Evolutionary conservation across 2,329 filamentous ascomycete genomes (phyloP).

Genomic region (Neoscytalidium dimidiatum): DNA sequence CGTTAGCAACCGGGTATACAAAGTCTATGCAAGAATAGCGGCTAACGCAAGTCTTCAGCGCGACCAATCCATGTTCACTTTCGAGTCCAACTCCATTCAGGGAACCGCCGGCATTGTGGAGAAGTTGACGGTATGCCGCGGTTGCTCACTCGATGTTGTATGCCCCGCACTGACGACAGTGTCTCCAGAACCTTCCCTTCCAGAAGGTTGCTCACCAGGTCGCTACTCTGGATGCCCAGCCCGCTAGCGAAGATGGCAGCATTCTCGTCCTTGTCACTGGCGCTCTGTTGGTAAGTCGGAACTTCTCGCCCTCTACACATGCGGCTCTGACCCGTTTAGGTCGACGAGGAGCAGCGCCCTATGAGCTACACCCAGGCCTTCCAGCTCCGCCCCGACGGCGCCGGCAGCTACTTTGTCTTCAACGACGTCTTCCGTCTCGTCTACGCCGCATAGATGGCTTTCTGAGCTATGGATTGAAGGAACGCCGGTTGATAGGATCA

Average conservation of each 20-base stretch:
- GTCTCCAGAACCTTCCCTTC: slow-evolving; percentile 73
- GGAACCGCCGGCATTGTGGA: slow-evolving; percentile 69
- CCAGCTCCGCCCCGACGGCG: slow-evolving; percentile 71
- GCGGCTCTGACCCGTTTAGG: slow-evolving; percentile 50
- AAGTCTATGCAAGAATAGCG: background rate
- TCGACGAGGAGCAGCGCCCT: slow-evolving; percentile 80
- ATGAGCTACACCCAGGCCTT: slow-evolving; percentile 93
- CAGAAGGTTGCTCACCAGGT: slow-evolving; percentile 77
- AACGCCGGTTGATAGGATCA: background rate
- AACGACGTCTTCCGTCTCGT: slow-evolving; percentile 96
- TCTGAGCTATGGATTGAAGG: background rate
- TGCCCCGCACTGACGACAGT: slow-evolving; percentile 3
- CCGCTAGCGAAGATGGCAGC: slow-evolving; percentile 64
- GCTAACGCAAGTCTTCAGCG: slow-evolving; percentile 54
- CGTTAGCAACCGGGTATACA: slow-evolving; percentile 34
- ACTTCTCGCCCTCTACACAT: background rate
- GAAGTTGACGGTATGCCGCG: slow-evolving; percentile 73
- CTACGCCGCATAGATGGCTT: slow-evolving; percentile 50
- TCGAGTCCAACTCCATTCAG: slow-evolving; percentile 70
- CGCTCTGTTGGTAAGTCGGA: slow-evolving; percentile 68
- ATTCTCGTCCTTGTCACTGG: slow-evolving; percentile 90
- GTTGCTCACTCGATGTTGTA: background rate
- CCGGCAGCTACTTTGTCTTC: slow-evolving; percentile 78
- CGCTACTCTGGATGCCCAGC: slow-evolving; percentile 80
- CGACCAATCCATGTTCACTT: slow-evolving; percentile 87